A percentile compares a stretch with the other conserved stretches of the same genome.
Evolutionary conservation across 129 eudicot genomes (phyloP).

Genomic region (Flaveria bidentis): DNA sequence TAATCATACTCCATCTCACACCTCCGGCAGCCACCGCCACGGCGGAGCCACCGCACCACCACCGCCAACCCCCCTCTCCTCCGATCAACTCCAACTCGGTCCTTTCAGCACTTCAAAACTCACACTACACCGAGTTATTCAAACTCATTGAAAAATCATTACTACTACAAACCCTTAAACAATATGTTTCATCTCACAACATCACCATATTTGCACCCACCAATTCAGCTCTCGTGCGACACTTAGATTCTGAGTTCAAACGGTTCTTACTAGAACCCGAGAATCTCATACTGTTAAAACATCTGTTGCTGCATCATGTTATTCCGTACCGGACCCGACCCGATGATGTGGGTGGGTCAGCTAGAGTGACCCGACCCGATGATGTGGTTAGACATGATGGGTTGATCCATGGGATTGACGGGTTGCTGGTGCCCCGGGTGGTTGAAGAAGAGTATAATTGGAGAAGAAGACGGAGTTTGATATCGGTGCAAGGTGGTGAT

Average conservation of each 20-base stretch:
- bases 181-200: too few species aligned
- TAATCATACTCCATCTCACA: neutral
- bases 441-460: conserved; percentile 71
- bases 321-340: too few species aligned
- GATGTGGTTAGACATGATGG: conserved; percentile 76
- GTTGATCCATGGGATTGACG: conserved; percentile 80
- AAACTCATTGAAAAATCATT: too few species aligned
- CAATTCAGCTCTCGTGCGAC: too few species aligned
- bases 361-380: conserved; percentile 52
- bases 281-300: too few species aligned
- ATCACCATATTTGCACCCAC: too few species aligned
- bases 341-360: conserved; percentile 24
- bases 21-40: neutral
- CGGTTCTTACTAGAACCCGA: too few species aligned
- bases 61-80: neutral
- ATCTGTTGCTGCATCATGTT: too few species aligned
- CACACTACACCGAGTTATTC: neutral
- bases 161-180: too few species aligned
- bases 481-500: conserved; percentile 7
- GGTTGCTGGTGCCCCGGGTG: conserved; percentile 61
- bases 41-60: too few species aligned
- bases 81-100: neutral
- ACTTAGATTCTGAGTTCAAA: too few species aligned
- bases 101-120: too few species aligned
- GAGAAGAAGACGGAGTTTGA: conserved; percentile 65